Evolutionary conservation across 2,329 filamentous ascomycete species (phyloP), one percentile per base, ranked within the genome.

Genomic region (Aspergillus candidus): DNA sequence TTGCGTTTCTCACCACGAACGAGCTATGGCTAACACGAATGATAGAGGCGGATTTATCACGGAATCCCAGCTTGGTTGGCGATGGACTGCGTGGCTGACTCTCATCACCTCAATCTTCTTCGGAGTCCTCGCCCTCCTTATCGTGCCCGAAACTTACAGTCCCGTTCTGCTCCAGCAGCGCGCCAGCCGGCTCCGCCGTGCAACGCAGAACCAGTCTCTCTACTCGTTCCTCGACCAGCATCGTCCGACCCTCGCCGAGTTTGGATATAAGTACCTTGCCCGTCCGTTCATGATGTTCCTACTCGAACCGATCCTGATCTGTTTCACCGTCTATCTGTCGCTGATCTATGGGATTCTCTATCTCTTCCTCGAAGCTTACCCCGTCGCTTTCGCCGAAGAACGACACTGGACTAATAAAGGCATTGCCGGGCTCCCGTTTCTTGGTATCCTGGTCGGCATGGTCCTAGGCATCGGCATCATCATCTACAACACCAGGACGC

Each of bases 51-150:
- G 69, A 1, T 78, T 77, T 47, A 69, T 77, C 17, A 72, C 70
- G 1, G 61, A 73, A 36, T 72, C 65, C 13, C 48, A 71, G 46
- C 69, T 80, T 0, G 75, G 76, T 22, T 80, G 78, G 77, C 66
- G 77, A 32, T 81, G 77, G 77, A 80, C 74, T 0, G 70, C 70
- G 6, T 83, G 76, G 68, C 67, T 79, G 34, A 78, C 75, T 0
- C 54, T 75, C 18, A 78, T 80, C 40, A 65, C 75, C 48, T 62
- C 64, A 1, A 56, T 55, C 2, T 57, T 68, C 32, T 69, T 76
- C 47, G 68, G 66, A 2, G 38, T 66, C 2, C 38, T 76, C 12
- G 70, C 66, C 0, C 49, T 74, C n/a, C 39, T 75, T 35, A 49
- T 73, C 29, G 60, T 79, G 1, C 72, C 71, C 0, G 78, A 81